Conservation (phyloP, 192 early-diverging fungal genomes). For the Phlyctochytrium bullatum region DNA sequence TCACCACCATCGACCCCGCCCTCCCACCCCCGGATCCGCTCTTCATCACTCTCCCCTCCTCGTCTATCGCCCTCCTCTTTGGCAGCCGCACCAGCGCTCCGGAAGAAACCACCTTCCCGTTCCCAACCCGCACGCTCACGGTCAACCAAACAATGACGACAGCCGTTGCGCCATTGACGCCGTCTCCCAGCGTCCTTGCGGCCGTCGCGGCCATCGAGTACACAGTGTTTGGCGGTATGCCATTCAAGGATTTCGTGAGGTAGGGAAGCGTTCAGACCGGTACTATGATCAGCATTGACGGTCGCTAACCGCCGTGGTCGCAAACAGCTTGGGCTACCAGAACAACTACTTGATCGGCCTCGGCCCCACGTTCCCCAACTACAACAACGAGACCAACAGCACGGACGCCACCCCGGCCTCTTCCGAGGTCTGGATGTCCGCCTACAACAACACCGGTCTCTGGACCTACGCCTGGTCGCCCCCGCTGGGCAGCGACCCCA, state of each 20-base stretch:
- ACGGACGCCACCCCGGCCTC: not conserved
- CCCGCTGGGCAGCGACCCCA: not conserved
- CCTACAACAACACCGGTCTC: not conserved
- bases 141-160: too few species aligned
- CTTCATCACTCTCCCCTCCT: too few species aligned
- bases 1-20: too few species aligned
- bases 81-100: too few species aligned
- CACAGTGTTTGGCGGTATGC: not conserved
- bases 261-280: not conserved
- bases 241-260: not conserved
- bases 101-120: too few species aligned
- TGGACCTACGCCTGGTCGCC: not conserved
- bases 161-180: too few species aligned
- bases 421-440: not conserved
- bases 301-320: not conserved
- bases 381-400: not conserved
- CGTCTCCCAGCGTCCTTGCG: not conserved
- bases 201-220: not conserved
- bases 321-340: not conserved
- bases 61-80: too few species aligned
- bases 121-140: too few species aligned
- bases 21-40: too few species aligned
- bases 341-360: not conserved
- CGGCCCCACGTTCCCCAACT: not conserved
- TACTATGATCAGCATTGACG: not conserved